Evolutionary conservation across 257 asterid genomes (phyloP).

Genomic region (Voacanga thouarsii): DNA sequence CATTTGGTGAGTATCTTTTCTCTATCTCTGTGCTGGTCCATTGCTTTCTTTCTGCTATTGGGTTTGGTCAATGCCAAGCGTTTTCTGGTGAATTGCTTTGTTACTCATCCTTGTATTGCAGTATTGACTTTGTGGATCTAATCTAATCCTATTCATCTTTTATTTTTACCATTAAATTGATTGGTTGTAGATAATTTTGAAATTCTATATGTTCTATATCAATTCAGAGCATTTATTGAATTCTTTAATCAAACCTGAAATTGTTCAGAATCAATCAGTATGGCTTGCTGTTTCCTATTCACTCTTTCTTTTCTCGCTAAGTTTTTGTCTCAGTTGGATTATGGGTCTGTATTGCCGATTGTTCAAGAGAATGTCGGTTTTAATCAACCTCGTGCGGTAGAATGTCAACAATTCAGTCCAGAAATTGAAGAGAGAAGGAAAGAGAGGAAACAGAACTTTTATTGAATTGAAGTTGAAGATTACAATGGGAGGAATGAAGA

Average conservation of each 20-base stretch:
- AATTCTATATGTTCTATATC: not conserved
- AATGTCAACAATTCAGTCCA: too few relatives aligned
- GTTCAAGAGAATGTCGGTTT: too few relatives aligned
- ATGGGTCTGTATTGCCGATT: too few relatives aligned
- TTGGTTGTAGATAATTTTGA: not conserved
- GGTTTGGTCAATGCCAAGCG: not conserved
- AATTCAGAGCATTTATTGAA: not conserved
- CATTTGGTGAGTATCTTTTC: not conserved
- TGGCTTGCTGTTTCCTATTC: not conserved
- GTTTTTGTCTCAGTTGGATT: too few relatives aligned
- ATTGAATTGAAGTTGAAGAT: too few relatives aligned
- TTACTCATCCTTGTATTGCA: not conserved
- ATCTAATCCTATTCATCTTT: not conserved
- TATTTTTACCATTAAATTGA: not conserved
- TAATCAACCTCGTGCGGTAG: too few relatives aligned
- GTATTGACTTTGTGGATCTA: not conserved
- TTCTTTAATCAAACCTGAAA: not conserved
- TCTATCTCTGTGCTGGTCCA: not conserved
- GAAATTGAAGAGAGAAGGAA: too few relatives aligned
- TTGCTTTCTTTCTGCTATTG: not conserved
- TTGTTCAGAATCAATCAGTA: not conserved
- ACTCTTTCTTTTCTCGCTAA: too few relatives aligned
- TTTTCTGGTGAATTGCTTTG: not conserved
- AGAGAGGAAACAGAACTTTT: too few relatives aligned
- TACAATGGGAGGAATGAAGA: too few relatives aligned